Conservation (phyloP, 106 monocot species). For the Posidonia australis region DNA sequence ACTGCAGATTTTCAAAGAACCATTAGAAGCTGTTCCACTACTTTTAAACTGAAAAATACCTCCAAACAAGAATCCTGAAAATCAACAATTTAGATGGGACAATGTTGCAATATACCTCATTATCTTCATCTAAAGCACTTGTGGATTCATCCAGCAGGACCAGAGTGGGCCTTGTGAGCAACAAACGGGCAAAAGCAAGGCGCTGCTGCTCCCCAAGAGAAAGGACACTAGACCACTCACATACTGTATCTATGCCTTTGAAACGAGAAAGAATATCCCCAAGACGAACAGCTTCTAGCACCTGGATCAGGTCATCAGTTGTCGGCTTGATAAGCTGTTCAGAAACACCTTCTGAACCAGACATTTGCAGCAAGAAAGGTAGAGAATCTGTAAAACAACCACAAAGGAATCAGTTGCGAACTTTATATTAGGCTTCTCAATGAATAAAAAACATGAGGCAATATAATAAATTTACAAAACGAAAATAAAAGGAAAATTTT, state of each 20-base stretch:
- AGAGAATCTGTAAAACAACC: conserved; percentile 1
- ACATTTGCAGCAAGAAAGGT: conserved; percentile 4
- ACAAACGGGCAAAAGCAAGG: conserved; percentile 74
- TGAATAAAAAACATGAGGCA: neutral
- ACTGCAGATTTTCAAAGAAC: conserved; percentile 24
- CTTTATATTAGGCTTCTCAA: neutral
- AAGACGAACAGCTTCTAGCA: conserved; percentile 58
- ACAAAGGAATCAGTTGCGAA: neutral
- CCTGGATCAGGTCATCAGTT: conserved; percentile 50
- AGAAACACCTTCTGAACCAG: neutral
- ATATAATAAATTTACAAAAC: too few species aligned
- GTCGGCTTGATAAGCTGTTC: conserved; percentile 20
- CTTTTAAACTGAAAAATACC: neutral
- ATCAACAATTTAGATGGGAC: neutral
- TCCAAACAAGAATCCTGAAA: neutral
- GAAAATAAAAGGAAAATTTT: too few species aligned
- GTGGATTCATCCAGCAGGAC: conserved; percentile 75
- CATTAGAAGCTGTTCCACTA: neutral
- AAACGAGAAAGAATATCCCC: conserved; percentile 73
- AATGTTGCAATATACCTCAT: conserved; percentile 33
- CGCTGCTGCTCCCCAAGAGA: conserved; percentile 91
- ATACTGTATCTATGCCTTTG: conserved; percentile 53
- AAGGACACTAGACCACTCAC: conserved; percentile 76
- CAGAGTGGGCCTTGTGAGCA: conserved; percentile 53
- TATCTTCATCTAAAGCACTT: conserved; percentile 72